Percentiles rank a stretch among this genome's conserved stretches.
These are phyloP conservation scores for Penicillium hordei DNA, from an alignment of 2,329 filamentous ascomycete species.

Conservation along the genomic window DNA sequence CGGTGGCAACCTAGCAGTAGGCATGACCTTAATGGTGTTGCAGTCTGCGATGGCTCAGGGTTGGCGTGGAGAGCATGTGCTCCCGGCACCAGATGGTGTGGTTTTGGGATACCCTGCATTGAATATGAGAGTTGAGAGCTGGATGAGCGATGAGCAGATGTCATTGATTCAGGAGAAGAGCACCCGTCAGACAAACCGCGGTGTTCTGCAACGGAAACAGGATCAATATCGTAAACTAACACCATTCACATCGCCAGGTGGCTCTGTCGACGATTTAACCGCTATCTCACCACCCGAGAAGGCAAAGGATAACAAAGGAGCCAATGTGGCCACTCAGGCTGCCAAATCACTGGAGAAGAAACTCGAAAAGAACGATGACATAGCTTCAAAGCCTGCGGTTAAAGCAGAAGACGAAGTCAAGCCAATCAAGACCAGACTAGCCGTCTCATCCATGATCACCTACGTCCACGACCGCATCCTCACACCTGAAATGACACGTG, in stretches of 20 bases:
- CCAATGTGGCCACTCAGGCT: constrained; percentile 28
- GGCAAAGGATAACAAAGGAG: constrained; percentile 11
- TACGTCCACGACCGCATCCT: constrained; percentile 96
- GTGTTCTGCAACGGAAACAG: constrained; percentile 78
- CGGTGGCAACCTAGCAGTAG: constrained; percentile 76
- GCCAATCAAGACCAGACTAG: constrained; percentile 75
- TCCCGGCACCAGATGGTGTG: constrained; percentile 76
- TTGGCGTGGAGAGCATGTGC: constrained; percentile 56
- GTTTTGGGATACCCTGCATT: constrained; percentile 85
- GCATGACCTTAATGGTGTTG: constrained; percentile 83
- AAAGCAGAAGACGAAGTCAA: constrained; percentile 43
- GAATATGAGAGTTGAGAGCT: constrained; percentile 97
- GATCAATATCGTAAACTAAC: constrained; percentile 84
- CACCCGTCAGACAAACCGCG: constrained; percentile 72
- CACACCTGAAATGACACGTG: constrained; percentile 96
- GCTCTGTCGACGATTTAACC: constrained; percentile 66
- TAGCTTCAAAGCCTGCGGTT: constrained; percentile 39
- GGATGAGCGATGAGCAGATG: constrained; percentile 99
- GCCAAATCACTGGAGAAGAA: constrained; percentile 29
- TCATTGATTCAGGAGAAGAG: constrained; percentile 82
- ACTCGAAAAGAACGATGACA: constrained; percentile 31
- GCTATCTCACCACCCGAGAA: constrained; percentile 19
- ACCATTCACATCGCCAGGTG: constrained; percentile 70
- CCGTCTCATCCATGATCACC: constrained; percentile 94
- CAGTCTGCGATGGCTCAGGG: constrained; percentile 65